Evolutionary conservation across 2,329 filamentous ascomycete species (phyloP).

Genomic region (Gnomoniopsis sp.): DNA sequence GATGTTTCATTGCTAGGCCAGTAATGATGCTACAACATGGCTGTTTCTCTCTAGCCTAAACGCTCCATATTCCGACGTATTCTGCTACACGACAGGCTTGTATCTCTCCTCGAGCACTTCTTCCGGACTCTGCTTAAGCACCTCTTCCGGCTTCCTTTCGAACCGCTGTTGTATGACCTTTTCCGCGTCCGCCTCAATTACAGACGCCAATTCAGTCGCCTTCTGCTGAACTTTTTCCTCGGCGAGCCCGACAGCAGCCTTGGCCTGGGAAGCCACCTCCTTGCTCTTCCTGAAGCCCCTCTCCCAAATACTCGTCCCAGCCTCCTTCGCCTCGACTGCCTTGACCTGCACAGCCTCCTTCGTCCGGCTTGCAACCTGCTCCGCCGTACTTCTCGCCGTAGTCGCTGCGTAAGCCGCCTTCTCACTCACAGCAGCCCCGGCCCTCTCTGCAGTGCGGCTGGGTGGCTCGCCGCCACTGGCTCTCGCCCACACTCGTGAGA

Average conservation of each 20-base stretch:
- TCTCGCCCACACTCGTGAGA: conserved; percentile 42
- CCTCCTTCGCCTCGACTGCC: conserved; percentile 34
- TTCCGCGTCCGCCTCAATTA: conserved; percentile 37
- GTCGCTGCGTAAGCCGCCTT: conserved; percentile 20
- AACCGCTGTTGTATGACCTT: conserved; percentile 51
- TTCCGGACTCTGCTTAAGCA: conserved; percentile 46
- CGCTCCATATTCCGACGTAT: conserved; percentile 42
- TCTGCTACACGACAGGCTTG: conserved; percentile 42
- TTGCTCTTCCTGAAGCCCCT: conserved; percentile 39
- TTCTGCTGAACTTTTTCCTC: conserved; percentile 32
- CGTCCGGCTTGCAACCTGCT: conserved; percentile 23
- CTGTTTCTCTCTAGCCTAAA: conserved; percentile 3
- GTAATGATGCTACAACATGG: background rate
- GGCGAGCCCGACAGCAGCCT: conserved; percentile 31
- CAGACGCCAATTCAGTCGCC: conserved; percentile 24
- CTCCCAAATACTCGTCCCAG: conserved; percentile 36
- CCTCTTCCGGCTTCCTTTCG: conserved; percentile 34
- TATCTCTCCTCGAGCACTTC: conserved; percentile 56
- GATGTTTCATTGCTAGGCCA: too few relatives aligned
- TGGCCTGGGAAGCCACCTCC: conserved; percentile 36
- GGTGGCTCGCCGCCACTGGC: conserved; percentile 30
- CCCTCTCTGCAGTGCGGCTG: conserved; percentile 32
- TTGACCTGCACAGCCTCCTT: conserved; percentile 25
- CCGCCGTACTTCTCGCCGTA: conserved; percentile 20
- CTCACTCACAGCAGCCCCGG: conserved; percentile 17